Evolutionary conservation across 805 yeast species (phyloP), one percentile per base, ranked within the genome.

Genomic region (Wickerhamiella cacticola): DNA sequence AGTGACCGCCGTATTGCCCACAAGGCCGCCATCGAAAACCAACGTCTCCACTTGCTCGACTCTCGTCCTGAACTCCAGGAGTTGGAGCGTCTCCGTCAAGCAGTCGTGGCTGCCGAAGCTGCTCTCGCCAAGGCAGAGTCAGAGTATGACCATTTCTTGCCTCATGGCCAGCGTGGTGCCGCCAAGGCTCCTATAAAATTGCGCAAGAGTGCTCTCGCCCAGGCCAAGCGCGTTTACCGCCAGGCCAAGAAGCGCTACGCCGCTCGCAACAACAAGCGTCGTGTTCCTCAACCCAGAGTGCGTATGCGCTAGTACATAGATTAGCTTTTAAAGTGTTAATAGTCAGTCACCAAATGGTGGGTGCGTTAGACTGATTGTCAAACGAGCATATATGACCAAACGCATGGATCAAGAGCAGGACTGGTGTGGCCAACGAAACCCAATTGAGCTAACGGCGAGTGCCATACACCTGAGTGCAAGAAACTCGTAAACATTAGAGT

Each of bases 151-250:
- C 59, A 54, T 41, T 55, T 49, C 49, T 46, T 55, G 48, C 59
- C 59, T 28, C 56, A 50, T 21, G 59, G 60, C 45, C 52, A 55
- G 55, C 60, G 60, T 36, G 58, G 59, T 28, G 53, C 56, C 2
- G 60, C 60, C 16, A 56, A 55, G 55, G 56, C 48, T 24, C 60
- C 60, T 12, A 57, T 57, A 52, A 57, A 56, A 48, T 51, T 56
- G 51, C 57, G 60, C 41, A 48, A 52, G 46, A 49, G 52, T n/a
- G 59, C 59, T 13, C 51, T 55, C 44, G 51, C 58, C 24, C 57
- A 53, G 49, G 57, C 58, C 26, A 55, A 56, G 52, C 55, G 59
- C 8, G 51, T 53, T 13, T 55, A 41, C 54, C 54, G 59, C 46
- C 53, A 48, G 29, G 59, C 56, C 49, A 56, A 56, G 52, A 50